These are phyloP conservation scores for Plasmodium reichenowi DNA, from an alignment of 169 alveolate species.

Conservation along the genomic window DNA sequence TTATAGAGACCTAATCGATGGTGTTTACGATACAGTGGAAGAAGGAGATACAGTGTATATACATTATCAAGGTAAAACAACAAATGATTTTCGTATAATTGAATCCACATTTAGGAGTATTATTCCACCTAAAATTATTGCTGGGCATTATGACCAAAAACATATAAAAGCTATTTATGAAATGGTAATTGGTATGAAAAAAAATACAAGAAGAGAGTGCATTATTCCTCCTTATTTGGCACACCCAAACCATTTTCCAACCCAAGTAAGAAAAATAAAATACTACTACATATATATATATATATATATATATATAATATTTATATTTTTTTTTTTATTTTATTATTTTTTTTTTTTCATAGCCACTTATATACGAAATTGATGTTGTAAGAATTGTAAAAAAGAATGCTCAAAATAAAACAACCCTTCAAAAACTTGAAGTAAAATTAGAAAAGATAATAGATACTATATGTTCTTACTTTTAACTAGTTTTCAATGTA, in stretches of 20 bases:
- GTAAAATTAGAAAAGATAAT: constrained; percentile 9
- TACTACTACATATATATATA: background rate
- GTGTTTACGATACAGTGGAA: constrained; percentile 68
- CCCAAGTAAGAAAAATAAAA: constrained; percentile 49
- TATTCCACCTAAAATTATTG: constrained; percentile 60
- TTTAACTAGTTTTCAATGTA: constrained; percentile 11
- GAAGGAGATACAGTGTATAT: constrained; percentile 71
- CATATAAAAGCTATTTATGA: constrained; percentile 74
- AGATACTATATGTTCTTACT: constrained; percentile 21
- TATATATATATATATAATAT: background rate
- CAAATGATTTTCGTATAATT: constrained; percentile 74
- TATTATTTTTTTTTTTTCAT: constrained; percentile 8
- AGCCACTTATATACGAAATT: constrained; percentile 75
- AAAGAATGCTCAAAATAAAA: constrained; percentile 16
- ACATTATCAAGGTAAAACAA: constrained; percentile 76
- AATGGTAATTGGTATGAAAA: constrained; percentile 72
- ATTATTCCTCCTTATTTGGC: constrained; percentile 68
- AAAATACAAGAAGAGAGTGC: constrained; percentile 70
- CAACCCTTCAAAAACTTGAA: constrained; percentile 25
- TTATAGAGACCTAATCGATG: constrained; percentile 63
- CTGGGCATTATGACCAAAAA: constrained; percentile 60
- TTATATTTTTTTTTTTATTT: background rate
- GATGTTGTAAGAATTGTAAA: constrained; percentile 57
- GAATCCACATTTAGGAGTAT: constrained; percentile 62
- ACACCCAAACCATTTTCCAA: constrained; percentile 65